Base-by-base conservation (phyloP, 2,329 filamentous ascomycete species). In the Fusarium siculi region DNA sequence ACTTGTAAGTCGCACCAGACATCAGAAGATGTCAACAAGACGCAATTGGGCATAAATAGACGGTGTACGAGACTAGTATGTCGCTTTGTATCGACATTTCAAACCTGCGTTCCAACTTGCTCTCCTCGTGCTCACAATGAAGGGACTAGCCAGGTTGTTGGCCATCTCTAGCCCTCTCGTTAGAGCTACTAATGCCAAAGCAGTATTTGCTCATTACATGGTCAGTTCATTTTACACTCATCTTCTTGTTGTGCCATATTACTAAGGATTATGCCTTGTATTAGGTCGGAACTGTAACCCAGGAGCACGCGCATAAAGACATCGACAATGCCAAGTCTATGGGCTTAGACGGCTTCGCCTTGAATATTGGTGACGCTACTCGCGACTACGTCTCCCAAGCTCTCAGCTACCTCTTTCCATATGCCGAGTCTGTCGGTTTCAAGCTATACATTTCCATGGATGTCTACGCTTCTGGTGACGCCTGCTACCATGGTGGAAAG, bases 171-270 rank as follows among this genome's bases (percentile, higher is more conserved):
- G 49, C 14, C 16, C 23, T 53, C 12, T 37, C 3, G 18, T 14
- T 25, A 37, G 23, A 53, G 23, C 7, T 6, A 11, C 12, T 9
- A 16, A 5, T 53, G 32, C 32, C 3, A 53, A 37, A 37, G 49
- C 49, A 8, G 32, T 53, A 53, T 53, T 53, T 15, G 49, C 49
- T 16, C 49, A 53, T 28, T 53, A 53, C 2, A 53, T 53, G 49
- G 23, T 53, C 9, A 28, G 14, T 4, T 8, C 0, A 0, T 37
- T 0, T 21, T 2, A 0, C 9, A 10, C 7, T 3, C 9, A 16
- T 36, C 18, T 21, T 4, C 32, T 8, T 23, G 10, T 16, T 7
- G 9, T 16, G 14, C 15, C n/a, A 1, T 7, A 32, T 32, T 8
- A 32, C 21, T 32, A 49, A 49, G 3, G 7, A 32, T 18, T 32